Percentiles rank a stretch among this genome's conserved stretches.
Conservation (phyloP, 2,329 filamentous ascomycete species). For the Chrysoporthe puriensis region DNA sequence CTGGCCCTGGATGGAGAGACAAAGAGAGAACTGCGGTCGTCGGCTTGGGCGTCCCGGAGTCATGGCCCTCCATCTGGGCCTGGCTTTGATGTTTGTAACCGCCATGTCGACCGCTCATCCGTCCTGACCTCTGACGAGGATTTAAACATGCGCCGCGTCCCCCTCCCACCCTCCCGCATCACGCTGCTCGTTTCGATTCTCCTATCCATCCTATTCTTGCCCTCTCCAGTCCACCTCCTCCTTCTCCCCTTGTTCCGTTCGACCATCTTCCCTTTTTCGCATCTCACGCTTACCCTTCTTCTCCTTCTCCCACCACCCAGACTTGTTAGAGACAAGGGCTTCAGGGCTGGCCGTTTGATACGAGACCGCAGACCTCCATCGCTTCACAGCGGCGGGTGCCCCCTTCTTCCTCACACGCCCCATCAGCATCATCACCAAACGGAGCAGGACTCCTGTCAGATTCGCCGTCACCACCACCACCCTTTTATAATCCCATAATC, state of each 20-base stretch:
- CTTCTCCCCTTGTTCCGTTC: conserved; percentile 7
- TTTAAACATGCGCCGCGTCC: conserved; percentile 30
- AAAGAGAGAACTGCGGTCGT: neutral
- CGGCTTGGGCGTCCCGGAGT: conserved; percentile 26
- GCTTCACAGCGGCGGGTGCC: conserved; percentile 23
- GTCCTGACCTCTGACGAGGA: conserved; percentile 27
- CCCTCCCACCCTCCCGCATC: conserved; percentile 11
- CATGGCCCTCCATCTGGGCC: conserved; percentile 23
- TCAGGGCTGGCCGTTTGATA: conserved; percentile 28
- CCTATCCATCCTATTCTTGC: conserved; percentile 19
- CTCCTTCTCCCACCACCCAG: neutral
- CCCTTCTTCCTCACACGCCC: neutral
- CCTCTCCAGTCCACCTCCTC: neutral
- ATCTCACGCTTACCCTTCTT: neutral
- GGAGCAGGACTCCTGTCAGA: conserved; percentile 30
- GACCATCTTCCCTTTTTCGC: conserved; percentile 13
- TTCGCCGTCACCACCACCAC: conserved; percentile 16
- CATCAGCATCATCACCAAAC: neutral
- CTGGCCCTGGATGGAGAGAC: conserved; percentile 16
- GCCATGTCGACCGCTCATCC: conserved; percentile 26
- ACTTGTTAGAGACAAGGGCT: conserved; percentile 22
- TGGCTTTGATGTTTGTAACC: conserved; percentile 25
- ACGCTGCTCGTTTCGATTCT: conserved; percentile 21
- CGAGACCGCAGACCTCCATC: conserved; percentile 24
- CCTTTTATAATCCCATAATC: conserved; percentile 24